Evolutionary conservation across 1,284 basidiomycete species (phyloP), one percentile per base, ranked within the genome.

Genomic region (Peniophora sp.): DNA sequence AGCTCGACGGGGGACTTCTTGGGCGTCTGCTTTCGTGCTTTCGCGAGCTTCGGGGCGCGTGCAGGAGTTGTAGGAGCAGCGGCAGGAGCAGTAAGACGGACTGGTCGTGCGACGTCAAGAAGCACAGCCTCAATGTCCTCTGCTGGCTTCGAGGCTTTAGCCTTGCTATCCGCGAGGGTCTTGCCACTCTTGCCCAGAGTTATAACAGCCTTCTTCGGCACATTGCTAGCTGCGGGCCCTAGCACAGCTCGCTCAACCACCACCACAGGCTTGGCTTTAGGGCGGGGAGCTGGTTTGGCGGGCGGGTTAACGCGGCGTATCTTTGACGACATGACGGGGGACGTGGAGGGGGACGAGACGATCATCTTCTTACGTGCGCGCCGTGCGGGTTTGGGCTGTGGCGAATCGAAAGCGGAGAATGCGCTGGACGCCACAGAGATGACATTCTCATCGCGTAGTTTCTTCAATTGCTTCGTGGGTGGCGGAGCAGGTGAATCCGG

Each of bases 1-100:
- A 88, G 71, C 47, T 82, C 69, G 11, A 86, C 70, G 19, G 61
- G 34, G 23, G 50, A 56, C 17, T 63, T 58, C 51, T 68, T 60
- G 2, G 69, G 61, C 0, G 61, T 63, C 17, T 55, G 50, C 48
- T 59, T 67, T 27, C 59, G 56, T 53, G 65, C 73, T 47, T 59
- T 59, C 22, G 56, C 56, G 14, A 55, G 27, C 3, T 50, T 45
- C 20, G 9, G 38, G 2, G 58, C 52, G 19, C 63, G 48, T 24
- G 67, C 49, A 16, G 77, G 70, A 3, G 74, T 74, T 16, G 62
- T 63, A 3, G 72, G 68, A 14, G 71, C 27, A 32, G 27, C 27
- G 27, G 5, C 27, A 6, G 6, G 6, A 32, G 12, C 27, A 5
- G 12, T 79, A 79, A 35, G 69, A 56, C 5, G 65, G 57, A 53